phyloP scores from a whole-genome alignment of 495 filamentous ascomycete species.

The Trichoderma virens region DNA sequence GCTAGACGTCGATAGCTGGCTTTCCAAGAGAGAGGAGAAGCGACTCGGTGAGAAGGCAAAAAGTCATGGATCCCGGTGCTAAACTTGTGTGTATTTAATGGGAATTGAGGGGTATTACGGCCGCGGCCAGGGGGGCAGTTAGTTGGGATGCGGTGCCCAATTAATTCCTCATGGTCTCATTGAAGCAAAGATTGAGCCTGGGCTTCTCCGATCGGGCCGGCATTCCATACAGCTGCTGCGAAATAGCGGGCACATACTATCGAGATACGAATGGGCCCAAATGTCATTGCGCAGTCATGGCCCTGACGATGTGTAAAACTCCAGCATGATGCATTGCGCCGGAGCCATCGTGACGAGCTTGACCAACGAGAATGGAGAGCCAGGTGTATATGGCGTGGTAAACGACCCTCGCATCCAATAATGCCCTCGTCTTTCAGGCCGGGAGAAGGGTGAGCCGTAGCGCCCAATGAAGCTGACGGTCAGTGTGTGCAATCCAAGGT shows the following conservation, averaged over 20 bases:
- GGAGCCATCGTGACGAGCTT: not conserved
- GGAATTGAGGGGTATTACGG: slow-evolving; percentile 8
- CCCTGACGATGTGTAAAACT: not conserved
- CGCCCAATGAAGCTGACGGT: not conserved
- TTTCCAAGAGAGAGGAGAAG: slow-evolving; percentile 6
- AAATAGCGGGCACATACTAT: not conserved
- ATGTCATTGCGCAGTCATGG: not conserved
- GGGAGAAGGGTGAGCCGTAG: not conserved
- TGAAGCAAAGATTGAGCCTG: not conserved
- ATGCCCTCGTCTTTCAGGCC: not conserved
- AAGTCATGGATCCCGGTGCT: not conserved
- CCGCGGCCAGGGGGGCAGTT: not conserved
- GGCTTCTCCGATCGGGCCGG: not conserved
- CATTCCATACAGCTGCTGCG: not conserved
- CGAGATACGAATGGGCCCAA: not conserved
- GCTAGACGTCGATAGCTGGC: slow-evolving; percentile 6
- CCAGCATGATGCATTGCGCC: not conserved
- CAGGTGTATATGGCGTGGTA: not conserved
- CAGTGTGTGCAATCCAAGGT: not conserved
- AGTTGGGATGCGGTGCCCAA: not conserved
- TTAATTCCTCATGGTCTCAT: not conserved
- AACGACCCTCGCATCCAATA: not conserved
- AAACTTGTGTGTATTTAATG: slow-evolving; percentile 3
- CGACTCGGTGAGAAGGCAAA: slow-evolving; percentile 8
- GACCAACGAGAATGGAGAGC: not conserved